Percentiles rank a stretch among this genome's conserved stretches.
phyloP scores from a whole-genome alignment of 2,329 filamentous ascomycete species.

The Aspergillus neoniger region DNA sequence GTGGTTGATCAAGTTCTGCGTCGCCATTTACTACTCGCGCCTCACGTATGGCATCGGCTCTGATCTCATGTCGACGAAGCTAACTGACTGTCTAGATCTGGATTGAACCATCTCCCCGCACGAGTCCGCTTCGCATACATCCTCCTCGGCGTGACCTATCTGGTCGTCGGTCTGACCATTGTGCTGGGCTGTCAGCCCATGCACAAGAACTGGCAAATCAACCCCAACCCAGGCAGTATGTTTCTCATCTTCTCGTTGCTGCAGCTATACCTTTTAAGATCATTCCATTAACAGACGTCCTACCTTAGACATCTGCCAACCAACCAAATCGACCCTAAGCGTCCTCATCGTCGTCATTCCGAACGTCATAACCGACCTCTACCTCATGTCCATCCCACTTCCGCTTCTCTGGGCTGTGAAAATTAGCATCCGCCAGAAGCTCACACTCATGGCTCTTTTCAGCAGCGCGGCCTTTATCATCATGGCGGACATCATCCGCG shows the following conservation, averaged over 20 bases:
- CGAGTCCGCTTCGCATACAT: slow-evolving; percentile 54
- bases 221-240: slow-evolving; percentile 59
- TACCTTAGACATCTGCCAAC: slow-evolving; percentile 47
- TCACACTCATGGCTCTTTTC: slow-evolving; percentile 55
- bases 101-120: slow-evolving; percentile 39
- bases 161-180: slow-evolving; percentile 51
- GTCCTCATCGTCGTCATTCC: slow-evolving; percentile 51
- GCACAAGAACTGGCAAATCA: slow-evolving; percentile 59
- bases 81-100: slow-evolving; percentile 34
- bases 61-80: too few relatives aligned
- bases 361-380: slow-evolving; percentile 59
- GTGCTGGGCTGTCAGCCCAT: slow-evolving; percentile 58
- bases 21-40: slow-evolving; percentile 58
- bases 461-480: slow-evolving; percentile 57
- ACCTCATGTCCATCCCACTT: slow-evolving; percentile 59
- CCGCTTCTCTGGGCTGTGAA: slow-evolving; percentile 58
- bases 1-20: slow-evolving; percentile 55
- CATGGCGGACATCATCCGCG: slow-evolving; percentile 54
- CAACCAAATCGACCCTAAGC: slow-evolving; percentile 50
- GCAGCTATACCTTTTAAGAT: too few relatives aligned
- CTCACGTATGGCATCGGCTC: slow-evolving; percentile 43
- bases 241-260: slow-evolving; percentile 14
- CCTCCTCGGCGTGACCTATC: slow-evolving; percentile 51
- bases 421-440: slow-evolving; percentile 51
- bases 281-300: not conserved